A percentile compares a stretch with the other conserved stretches of the same genome.
These are phyloP conservation scores for Cynara cardunculus DNA, from an alignment of 129 eudicot species.

Conservation along the genomic window DNA sequence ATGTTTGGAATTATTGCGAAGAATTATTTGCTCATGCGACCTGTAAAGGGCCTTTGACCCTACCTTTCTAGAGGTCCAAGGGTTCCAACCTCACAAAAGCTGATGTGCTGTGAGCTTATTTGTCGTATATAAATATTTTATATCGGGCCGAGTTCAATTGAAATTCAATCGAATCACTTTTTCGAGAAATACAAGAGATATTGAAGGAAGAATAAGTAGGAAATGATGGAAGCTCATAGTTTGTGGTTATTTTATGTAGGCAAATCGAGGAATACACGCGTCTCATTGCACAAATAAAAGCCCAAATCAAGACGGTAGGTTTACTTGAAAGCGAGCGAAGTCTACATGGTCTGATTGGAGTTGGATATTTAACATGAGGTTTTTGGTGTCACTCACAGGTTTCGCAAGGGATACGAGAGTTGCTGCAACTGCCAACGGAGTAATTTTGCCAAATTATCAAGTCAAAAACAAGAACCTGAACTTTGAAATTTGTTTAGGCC, in stretches of 20 bases:
- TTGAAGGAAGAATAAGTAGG: too few species aligned
- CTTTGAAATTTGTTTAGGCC: background rate
- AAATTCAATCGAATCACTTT: too few species aligned
- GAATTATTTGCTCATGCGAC: background rate
- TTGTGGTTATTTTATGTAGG: constrained; percentile 35
- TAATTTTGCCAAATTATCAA: constrained; percentile 4
- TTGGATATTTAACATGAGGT: background rate
- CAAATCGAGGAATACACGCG: constrained; percentile 83
- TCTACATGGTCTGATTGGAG: background rate
- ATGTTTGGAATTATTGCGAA: background rate
- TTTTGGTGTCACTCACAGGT: constrained; percentile 40
- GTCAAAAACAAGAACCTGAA: background rate
- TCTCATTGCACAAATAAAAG: constrained; percentile 76
- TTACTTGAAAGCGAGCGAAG: background rate
- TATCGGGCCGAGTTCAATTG: too few species aligned
- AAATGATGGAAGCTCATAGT: too few species aligned
- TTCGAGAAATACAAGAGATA: too few species aligned
- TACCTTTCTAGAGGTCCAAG: background rate
- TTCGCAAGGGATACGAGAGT: constrained; percentile 73
- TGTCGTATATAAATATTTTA: too few species aligned
- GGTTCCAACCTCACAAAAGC: background rate
- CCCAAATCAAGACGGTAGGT: constrained; percentile 87
- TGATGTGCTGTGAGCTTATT: background rate
- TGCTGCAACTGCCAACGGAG: constrained; percentile 61
- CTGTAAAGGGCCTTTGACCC: background rate